phyloP scores from a whole-genome alignment of 768 basidiomycete genomes.

The Holtermanniella nyarrowii region DNA sequence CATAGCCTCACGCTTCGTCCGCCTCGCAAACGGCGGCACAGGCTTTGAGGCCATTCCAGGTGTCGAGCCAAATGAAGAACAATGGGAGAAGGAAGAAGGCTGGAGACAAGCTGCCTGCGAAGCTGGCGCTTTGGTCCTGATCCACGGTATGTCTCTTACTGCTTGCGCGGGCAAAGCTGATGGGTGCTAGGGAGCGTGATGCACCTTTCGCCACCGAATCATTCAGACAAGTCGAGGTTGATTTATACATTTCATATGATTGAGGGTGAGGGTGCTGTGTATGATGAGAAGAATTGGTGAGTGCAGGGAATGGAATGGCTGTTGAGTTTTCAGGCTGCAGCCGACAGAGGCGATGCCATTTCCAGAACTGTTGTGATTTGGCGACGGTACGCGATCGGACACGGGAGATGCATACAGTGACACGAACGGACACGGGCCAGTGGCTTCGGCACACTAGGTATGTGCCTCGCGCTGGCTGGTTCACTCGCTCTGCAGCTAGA shows the following conservation, averaged over 20 bases:
- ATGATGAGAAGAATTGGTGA: slow-evolving; percentile 79
- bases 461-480: too few species aligned
- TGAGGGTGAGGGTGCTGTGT: slow-evolving; percentile 46
- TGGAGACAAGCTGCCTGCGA: slow-evolving; percentile 30
- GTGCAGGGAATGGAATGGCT: slow-evolving; percentile 1
- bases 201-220: slow-evolving; percentile 84
- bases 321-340: slow-evolving; percentile 51
- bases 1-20: slow-evolving; percentile 75
- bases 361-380: slow-evolving; percentile 38
- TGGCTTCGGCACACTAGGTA: too few species aligned
- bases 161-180: neutral
- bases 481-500: too few species aligned
- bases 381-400: neutral
- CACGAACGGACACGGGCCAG: too few species aligned
- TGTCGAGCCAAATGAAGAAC: slow-evolving; percentile 24
- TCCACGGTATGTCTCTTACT: slow-evolving; percentile 60
- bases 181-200: slow-evolving; percentile 50
- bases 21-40: slow-evolving; percentile 60
- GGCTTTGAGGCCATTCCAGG: slow-evolving; percentile 60
- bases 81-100: slow-evolving; percentile 35
- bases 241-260: slow-evolving; percentile 87
- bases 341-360: slow-evolving; percentile 78
- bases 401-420: too few species aligned
- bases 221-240: slow-evolving; percentile 60
- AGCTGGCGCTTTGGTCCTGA: slow-evolving; percentile 77